Base-by-base conservation (phyloP, 1,284 basidiomycete species). In the Earliella scabrosa region DNA sequence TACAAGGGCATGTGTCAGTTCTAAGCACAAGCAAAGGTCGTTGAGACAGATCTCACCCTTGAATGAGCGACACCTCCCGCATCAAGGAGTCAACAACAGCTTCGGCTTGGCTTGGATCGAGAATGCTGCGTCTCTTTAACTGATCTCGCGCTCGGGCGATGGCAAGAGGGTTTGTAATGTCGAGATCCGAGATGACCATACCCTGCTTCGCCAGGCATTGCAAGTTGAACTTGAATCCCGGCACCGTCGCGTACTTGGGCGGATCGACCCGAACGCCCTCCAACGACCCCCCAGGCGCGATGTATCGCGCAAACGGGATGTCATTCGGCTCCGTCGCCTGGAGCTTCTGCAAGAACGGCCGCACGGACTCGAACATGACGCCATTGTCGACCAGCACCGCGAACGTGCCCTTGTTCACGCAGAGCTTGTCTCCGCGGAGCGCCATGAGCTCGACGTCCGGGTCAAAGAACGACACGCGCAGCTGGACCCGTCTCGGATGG, bases 41-140 rank as follows among this genome's bases (percentile, higher is more conserved):
- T 7, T 31, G 29, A 31, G 6, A 39, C 14, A 32, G 10, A n/a
- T 68, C 79, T 67, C 63, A 88, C 87, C 89, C 89, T 74, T 91
- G 87, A 38, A 91, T 87, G 47, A 91, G 70, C 0, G 81, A 75
- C 0, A 91, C 66, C 64, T 90, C 86, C 38, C 81, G 71, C 0
- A 77, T 82, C 38, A 91, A 66, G 0, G 82, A 75, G 57, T 85
- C 80, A 1, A 92, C 69, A 2, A 91, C 73, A 0, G 89, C 84
- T 47, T 89, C 83, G 0, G 80, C 83, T 68, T 92, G 89, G 68
- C 85, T 87, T 0, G 75, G 71, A 61, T 90, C 88, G 29, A 90
- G 73, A 2, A 78, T 73, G 63, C 85, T 90, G 3, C 63, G 61
- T 23, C 56, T 59, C 45, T 67, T 72, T 39, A 91, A 68, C 31